Conservation (phyloP, 345 rosid genomes). For the Aquilaria malaccensis region DNA sequence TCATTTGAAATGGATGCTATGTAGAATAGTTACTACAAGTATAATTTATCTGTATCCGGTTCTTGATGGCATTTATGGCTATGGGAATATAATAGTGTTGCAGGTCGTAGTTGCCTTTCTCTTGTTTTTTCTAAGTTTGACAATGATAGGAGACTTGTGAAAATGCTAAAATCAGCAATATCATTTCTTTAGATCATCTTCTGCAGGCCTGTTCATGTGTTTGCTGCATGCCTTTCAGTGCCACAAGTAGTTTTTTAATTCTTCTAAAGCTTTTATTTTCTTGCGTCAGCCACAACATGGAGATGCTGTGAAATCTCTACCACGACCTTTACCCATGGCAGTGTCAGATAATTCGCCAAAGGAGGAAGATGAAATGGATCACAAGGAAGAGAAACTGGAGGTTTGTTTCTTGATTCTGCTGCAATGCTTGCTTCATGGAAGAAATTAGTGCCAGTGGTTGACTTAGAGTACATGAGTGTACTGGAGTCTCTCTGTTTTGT, state of each 20-base stretch:
- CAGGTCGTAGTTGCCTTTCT: too few species aligned
- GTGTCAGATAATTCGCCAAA: conserved; percentile 27
- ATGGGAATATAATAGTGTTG: too few species aligned
- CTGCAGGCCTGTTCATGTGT: neutral
- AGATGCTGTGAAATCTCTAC: conserved; percentile 50
- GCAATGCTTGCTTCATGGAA: neutral
- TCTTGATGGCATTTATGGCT: too few species aligned
- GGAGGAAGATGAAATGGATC: conserved; percentile 32
- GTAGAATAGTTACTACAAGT: too few species aligned
- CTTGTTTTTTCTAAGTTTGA: neutral
- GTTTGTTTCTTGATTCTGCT: conserved; percentile 23
- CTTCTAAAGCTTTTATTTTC: neutral
- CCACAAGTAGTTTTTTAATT: conserved; percentile 13
- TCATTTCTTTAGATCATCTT: too few species aligned
- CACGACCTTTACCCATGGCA: conserved; percentile 63
- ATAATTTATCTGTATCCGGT: too few species aligned
- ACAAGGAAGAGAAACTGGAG: conserved; percentile 37
- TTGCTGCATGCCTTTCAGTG: conserved; percentile 5
- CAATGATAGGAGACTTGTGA: neutral
- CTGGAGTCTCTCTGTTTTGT: too few species aligned
- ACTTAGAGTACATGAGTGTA: too few species aligned
- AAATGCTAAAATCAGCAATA: too few species aligned
- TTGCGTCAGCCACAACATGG: conserved; percentile 43
- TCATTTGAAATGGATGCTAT: too few species aligned
- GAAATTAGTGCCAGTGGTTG: too few species aligned